Evolutionary conservation across 2,329 filamentous ascomycete genomes (phyloP), one percentile per base, ranked within the genome.

Genomic region (Epichloe gansuensis): DNA sequence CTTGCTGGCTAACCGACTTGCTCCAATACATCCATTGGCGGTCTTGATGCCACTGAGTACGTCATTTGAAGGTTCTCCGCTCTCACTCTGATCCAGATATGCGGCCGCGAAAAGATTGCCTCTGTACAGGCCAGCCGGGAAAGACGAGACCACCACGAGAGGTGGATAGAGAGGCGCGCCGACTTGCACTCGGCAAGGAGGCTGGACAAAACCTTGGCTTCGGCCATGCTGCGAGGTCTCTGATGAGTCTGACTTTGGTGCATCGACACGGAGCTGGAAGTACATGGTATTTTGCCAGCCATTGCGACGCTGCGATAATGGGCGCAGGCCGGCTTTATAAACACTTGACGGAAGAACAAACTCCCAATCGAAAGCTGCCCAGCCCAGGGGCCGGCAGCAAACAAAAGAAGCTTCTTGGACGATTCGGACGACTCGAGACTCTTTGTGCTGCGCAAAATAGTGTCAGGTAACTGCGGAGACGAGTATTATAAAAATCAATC

Each of bases 121-220:
- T n/a, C 7, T 4, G 38, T 34, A 28, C 4, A 21, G 35, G n/a
- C 41, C 17, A 6, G n/a, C 3, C 21, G 41, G 12, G 6, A 21
- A 21, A 15, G 31, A 11, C 17, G 35, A 17, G 7, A 37, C 17
- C 21, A 46, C 60, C 17, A 63, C 39, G 12, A 64, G 21, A 15
- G 61, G 55, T 4, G 63, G 65, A 42, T 59, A 45, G 4, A 68
- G 31, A 7, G 28, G 38, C 17, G 56, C 45, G 9, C 52, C 57
- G 8, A 55, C 46, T 41, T 59, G 55, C 9, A 51, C 54, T 31
- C 54, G 50, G 6, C 55, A 45, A 3, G 64, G 61, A 7, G 64
- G 64, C 23, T 63, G 61, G 38, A 64, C 52, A 38, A 48, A 44
- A 68, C 57, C 7, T 37, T 44, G 37, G 52, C 51, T 31, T 46